Base-by-base conservation (phyloP, 2,329 filamentous ascomycete genomes). In the Helminthosporium solani region DNA sequence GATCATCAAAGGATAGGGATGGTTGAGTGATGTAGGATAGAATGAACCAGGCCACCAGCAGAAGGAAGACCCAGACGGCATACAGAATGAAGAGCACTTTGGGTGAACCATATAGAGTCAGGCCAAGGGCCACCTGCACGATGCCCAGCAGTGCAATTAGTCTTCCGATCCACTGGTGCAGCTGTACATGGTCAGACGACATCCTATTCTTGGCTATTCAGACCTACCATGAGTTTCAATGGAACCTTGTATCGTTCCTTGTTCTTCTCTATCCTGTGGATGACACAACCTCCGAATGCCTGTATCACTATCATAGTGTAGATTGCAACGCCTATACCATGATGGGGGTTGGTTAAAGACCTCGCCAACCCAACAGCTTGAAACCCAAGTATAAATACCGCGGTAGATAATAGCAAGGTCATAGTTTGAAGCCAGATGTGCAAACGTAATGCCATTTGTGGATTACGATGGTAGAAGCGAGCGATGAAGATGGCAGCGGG, bases 31-130 rank as follows among this genome's bases (percentile, higher is more conserved):
- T 77, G 69, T 88, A 95, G 54, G 86, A 86, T 27, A 96, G 75
- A 44, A 92, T 75, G 60, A 97, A 95, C 70, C 90, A 96, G 12
- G 83, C 54, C 2, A 90, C 61, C 14, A 96, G 57, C 27, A 96
- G 73, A 15, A 87, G 77, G 21, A 83, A 81, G 67, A 87, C 86
- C 77, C 86, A 92, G 0, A 97, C 53, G 0, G 91, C 80, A 63
- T 87, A 99, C 3, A 97, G 75, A 42, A 99, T 84, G 67, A 97
- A 99, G 3, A 91, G 78, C 30, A 80, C 82, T 61, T 86, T 83
- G 4, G 94, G 92, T 23, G 91, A 96, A 5, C 94, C 94, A 62
- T 96, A 99, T 1, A 99, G 77, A 0, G 91, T 91, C 37, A 99
- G 77, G 0, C 94, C 94, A 0, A 99, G 78, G 0, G 94, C 87